These are phyloP conservation scores for Yamadazyma kanchanaburiensis DNA, from an alignment of 1,139 yeast species.

Conservation along the genomic window DNA sequence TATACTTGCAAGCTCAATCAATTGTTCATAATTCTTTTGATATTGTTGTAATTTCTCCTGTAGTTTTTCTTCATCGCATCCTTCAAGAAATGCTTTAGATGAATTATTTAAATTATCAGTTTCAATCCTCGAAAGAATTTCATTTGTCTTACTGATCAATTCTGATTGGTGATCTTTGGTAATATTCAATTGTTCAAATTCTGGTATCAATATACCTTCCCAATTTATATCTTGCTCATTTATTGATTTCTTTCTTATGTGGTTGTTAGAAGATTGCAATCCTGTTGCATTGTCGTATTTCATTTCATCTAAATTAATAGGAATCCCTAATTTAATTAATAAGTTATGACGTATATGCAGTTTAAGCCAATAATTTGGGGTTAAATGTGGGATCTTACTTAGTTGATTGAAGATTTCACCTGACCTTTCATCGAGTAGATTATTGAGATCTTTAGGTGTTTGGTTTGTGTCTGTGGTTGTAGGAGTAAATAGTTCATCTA, in stretches of 20 bases:
- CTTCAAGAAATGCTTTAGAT: conserved; percentile 23
- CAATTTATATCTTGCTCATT: conserved; percentile 31
- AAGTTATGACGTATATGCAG: conserved; percentile 56
- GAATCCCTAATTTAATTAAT: conserved; percentile 31
- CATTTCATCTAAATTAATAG: conserved; percentile 15
- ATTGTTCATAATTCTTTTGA: conserved; percentile 22
- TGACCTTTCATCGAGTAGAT: conserved; percentile 24
- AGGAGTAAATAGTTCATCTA: conserved; percentile 20
- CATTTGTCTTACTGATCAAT: conserved; percentile 21
- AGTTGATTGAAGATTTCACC: conserved; percentile 29
- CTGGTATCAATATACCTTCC: conserved; percentile 28
- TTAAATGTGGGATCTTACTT: conserved; percentile 39
- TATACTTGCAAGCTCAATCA: conserved; percentile 37
- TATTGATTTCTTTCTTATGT: conserved; percentile 19
- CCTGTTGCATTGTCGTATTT: conserved; percentile 4
- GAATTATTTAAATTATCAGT: conserved; percentile 35
- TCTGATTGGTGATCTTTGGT: conserved; percentile 17
- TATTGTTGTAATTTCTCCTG: conserved; percentile 26
- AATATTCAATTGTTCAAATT: conserved; percentile 20
- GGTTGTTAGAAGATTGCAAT: conserved; percentile 1
- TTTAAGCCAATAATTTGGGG: conserved; percentile 56
- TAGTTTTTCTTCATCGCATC: conserved; percentile 7
- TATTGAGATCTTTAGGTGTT: conserved; percentile 1
- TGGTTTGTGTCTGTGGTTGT: background rate
- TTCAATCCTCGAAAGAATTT: conserved; percentile 29